Evolutionary conservation across 208 protist genomes (phyloP).

Genomic region (Acanthamoeba castellanii): DNA sequence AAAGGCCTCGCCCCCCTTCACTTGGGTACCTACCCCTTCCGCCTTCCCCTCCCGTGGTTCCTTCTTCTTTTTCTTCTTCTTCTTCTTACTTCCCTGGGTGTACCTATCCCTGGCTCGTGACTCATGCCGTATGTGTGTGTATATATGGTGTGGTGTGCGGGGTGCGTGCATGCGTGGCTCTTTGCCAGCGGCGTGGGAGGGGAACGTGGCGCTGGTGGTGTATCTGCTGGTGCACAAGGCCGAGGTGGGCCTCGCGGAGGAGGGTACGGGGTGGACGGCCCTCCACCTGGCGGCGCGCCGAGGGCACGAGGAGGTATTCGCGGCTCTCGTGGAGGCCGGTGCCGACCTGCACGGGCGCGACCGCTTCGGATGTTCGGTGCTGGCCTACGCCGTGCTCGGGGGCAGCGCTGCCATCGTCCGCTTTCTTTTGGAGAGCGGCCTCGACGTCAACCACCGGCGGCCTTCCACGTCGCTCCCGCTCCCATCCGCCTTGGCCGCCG

Average conservation of each 20-base stretch:
- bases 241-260: background rate
- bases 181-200: constrained; percentile 1
- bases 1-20: background rate
- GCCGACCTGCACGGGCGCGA: background rate
- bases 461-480: background rate
- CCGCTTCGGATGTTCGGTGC: background rate
- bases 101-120: background rate
- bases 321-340: background rate
- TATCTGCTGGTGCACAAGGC: background rate
- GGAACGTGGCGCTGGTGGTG: constrained; percentile 22
- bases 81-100: background rate
- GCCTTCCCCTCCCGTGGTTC: no score
- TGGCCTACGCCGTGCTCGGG: background rate
- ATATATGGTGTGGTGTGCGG: no score
- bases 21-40: no score
- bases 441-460: background rate
- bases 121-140: no score
- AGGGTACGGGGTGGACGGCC: background rate
- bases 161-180: background rate
- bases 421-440: background rate
- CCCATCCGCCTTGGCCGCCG: background rate
- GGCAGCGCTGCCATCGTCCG: background rate
- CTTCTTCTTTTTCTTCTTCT: no score
- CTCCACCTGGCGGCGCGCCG: background rate
- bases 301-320: constrained; percentile 12